Evolutionary conservation across 257 asterid genomes (phyloP).

Genomic region (Verbascum thapsus): DNA sequence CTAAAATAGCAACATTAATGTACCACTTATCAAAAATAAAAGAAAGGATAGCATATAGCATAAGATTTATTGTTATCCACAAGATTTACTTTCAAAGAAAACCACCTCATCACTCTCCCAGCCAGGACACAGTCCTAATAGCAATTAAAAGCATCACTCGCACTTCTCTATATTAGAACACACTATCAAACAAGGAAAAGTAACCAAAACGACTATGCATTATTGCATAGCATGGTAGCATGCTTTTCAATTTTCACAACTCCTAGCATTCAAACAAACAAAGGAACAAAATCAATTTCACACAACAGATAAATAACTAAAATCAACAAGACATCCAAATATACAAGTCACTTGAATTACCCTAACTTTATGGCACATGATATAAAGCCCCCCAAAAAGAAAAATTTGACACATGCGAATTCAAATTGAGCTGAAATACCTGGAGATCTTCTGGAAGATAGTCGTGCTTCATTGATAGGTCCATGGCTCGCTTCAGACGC

Average conservation of each 20-base stretch:
- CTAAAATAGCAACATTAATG: not conserved
- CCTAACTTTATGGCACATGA: constrained; percentile 13
- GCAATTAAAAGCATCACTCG: not conserved
- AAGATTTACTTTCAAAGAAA: not conserved
- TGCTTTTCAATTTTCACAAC: not conserved
- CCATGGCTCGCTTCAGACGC: constrained; percentile 87
- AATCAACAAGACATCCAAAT: not conserved
- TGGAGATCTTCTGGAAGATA: constrained; percentile 71
- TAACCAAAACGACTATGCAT: not conserved
- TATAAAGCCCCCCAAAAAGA: constrained; percentile 10
- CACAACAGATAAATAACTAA: constrained; percentile 8
- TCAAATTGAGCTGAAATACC: constrained; percentile 37
- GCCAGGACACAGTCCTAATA: constrained; percentile 1
- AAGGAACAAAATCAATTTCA: not conserved
- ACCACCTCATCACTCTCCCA: not conserved
- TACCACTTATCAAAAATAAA: not conserved
- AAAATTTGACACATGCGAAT: constrained; percentile 3
- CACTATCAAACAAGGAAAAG: not conserved
- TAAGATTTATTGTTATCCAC: no score
- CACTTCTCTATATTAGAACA: not conserved
- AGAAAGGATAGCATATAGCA: not conserved
- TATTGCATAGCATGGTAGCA: not conserved
- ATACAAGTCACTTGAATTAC: constrained; percentile 1
- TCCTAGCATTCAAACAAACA: constrained; percentile 18
- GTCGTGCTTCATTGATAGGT: constrained; percentile 88